Evolutionary conservation across 139 green algal species (phyloP).

Genomic region (Gonium pectorale): DNA sequence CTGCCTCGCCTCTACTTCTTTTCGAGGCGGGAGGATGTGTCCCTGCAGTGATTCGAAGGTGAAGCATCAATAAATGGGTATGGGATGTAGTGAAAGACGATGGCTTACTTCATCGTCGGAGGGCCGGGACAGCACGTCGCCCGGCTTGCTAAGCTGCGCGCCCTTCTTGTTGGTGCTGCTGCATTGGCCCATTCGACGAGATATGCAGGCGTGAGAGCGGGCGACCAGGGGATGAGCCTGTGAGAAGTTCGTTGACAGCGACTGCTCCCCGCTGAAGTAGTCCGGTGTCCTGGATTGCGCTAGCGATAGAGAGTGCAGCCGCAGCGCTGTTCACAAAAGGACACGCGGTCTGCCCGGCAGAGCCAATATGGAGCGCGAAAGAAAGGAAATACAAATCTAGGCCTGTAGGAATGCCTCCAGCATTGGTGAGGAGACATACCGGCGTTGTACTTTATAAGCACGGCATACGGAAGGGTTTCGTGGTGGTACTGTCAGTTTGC

Average conservation of each 20-base stretch:
- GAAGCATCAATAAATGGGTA: neutral
- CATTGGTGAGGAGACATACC: no score
- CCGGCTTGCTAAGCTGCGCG: slow-evolving; percentile 1
- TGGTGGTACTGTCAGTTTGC: no score
- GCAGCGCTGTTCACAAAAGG: no score
- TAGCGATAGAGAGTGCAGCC: no score
- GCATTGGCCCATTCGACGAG: slow-evolving; percentile 6
- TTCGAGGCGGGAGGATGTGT: neutral
- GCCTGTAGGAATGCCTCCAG: no score
- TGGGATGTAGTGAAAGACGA: neutral
- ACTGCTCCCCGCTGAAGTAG: no score
- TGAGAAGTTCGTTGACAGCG: neutral
- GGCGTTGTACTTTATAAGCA: no score
- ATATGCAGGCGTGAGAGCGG: neutral
- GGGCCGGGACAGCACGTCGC: neutral
- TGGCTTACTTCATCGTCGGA: neutral
- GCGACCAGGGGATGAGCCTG: neutral
- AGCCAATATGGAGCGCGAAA: neutral
- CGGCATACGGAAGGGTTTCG: no score
- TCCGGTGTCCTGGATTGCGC: no score
- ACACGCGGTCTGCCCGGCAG: neutral
- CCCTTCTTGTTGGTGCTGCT: slow-evolving; percentile 9
- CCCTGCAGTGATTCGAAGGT: neutral
- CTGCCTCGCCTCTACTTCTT: neutral
- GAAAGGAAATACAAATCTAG: no score